Conservation (phyloP, 345 rosid species). For the Gossypium anomalum region DNA sequence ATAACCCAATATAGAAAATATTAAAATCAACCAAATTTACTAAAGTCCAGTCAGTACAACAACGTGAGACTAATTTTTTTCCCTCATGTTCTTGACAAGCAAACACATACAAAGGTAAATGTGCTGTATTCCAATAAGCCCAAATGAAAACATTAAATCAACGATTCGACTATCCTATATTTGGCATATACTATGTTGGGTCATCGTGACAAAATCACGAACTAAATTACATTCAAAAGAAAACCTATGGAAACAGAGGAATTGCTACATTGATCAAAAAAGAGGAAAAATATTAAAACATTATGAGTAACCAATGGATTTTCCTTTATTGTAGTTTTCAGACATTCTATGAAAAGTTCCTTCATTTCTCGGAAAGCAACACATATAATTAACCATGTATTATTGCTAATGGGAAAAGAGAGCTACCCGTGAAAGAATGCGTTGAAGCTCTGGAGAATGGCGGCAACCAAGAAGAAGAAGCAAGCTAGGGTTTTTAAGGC, state of each 20-base stretch:
- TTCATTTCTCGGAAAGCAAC: background rate
- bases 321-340: background rate
- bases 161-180: background rate
- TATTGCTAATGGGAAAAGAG: background rate
- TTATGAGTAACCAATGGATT: too few relatives aligned
- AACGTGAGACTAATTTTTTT: background rate
- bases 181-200: background rate
- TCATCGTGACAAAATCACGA: background rate
- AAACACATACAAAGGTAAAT: background rate
- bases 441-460: background rate
- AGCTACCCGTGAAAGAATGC: background rate
- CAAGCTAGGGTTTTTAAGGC: background rate
- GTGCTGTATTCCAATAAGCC: background rate
- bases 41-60: background rate
- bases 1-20: background rate
- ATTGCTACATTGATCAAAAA: background rate
- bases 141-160: background rate
- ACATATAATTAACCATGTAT: background rate
- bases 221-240: background rate
- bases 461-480: background rate
- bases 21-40: background rate
- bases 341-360: background rate
- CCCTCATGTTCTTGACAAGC: constrained; percentile 3
- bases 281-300: background rate
- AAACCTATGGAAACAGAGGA: background rate